Base-by-base conservation (phyloP, 345 rosid species). In the Salix dunnii region DNA sequence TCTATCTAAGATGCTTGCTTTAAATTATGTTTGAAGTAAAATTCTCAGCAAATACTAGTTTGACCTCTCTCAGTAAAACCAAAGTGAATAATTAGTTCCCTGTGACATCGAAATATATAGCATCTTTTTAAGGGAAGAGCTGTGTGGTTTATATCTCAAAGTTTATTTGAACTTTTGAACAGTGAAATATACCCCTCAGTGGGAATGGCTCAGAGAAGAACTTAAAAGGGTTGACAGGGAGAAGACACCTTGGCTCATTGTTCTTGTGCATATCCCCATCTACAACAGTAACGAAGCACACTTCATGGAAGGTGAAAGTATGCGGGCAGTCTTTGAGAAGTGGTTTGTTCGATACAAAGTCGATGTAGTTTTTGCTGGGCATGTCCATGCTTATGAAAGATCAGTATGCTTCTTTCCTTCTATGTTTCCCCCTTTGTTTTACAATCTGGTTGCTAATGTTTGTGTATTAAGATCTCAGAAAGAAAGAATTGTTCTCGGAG, bases 371-470 rank as follows among this genome's bases (percentile, higher is more conserved):
- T 94, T 96, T 86, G 97, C 97, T 75, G 98, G 97, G 36, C 99
- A 94, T 75, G 99, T 94, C 84, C 97, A 96, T 85, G 99, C 99
- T 53, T 96, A 94, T 77, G 99, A 96, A 83, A 91, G 99, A 96
- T 96, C 97, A n/a, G 98, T 94, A 89, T 71, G 77, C 25, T 75
- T 80, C 80, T 77, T 70, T 13, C 33, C 72, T 76, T 43, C 3
- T 48, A 18, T 31, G 17, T 36, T 28, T 73, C 28, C 70, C 38
- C 51, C 14, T 49, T 38, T 12, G 71, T 13, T 68, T 49, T 61
- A 33, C 67, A 71, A 9, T 61, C 8, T 16, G 55, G 58, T 18
- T 36, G 36, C 33, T 63, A 14, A 30, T 65, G 31, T 27, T 16
- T 51, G 31, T 31, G 48, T 13, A 33, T 35, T 46, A 40, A 35